These are phyloP conservation scores for Escallonia rubra DNA, from an alignment of 129 eudicot genomes.

Conservation along the genomic window DNA sequence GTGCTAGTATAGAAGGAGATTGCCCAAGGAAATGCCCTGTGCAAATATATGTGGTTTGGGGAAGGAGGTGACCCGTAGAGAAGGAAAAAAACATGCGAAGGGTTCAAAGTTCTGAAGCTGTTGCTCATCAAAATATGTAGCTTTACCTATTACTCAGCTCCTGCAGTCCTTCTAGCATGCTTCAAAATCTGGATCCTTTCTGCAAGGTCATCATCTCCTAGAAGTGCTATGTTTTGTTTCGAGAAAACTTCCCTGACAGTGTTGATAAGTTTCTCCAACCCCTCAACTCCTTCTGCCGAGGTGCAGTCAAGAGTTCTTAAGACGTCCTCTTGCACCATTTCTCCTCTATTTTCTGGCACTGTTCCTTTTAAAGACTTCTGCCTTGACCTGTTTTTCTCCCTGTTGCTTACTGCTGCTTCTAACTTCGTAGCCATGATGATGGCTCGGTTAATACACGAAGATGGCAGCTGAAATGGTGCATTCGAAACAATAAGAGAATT, in stretches of 20 bases:
- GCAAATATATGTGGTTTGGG: neutral
- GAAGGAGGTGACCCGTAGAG: neutral
- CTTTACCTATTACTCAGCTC: slow-evolving; percentile 37
- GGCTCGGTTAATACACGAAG: slow-evolving; percentile 63
- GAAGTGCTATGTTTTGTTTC: slow-evolving; percentile 30
- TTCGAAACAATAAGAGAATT: too few species aligned
- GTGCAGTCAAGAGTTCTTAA: neutral
- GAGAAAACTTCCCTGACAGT: slow-evolving; percentile 26
- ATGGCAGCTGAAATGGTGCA: slow-evolving; percentile 55
- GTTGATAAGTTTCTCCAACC: slow-evolving; percentile 10
- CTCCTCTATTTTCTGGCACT: slow-evolving; percentile 9
- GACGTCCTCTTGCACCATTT: slow-evolving; percentile 3
- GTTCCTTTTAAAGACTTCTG: slow-evolving; percentile 5
- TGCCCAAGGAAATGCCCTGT: too few species aligned
- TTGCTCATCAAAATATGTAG: neutral
- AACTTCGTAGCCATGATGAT: slow-evolving; percentile 65
- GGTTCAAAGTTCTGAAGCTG: too few species aligned
- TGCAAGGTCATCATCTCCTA: slow-evolving; percentile 31
- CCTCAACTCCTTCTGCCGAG: slow-evolving; percentile 7
- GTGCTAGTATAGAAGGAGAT: too few species aligned
- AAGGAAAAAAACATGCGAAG: neutral
- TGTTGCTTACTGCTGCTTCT: slow-evolving; percentile 47
- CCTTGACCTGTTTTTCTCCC: slow-evolving; percentile 22
- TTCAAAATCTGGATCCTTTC: slow-evolving; percentile 32
- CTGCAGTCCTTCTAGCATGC: slow-evolving; percentile 55